Base-by-base conservation (phyloP, 2,329 filamentous ascomycete genomes). In the Metarhizium rileyi region DNA sequence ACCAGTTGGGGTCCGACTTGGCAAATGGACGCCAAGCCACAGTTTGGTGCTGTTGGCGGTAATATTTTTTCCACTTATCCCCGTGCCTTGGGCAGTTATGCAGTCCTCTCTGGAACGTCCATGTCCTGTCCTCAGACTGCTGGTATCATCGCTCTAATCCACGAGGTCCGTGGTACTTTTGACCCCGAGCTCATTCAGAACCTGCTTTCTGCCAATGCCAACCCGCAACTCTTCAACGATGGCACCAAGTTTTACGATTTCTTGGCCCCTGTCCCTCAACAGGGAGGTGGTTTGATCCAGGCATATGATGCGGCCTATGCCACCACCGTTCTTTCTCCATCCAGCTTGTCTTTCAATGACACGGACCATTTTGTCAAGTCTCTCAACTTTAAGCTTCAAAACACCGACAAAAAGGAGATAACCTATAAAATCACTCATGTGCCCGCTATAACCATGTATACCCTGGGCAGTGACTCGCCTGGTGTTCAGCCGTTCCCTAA, bases 331-430 rank as follows among this genome's bases (percentile, higher is more conserved):
- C 65, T 84, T 20, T 74, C 72, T 56, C 72, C 70, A 9, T 76
- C 76, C n/a, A 77, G 74, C 60, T 63, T 85, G 14, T 73, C 77
- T 3, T 83, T 84, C 65, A 84, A 84, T 59, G 81, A 85, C 61
- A 81, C 79, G 0, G 76, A 78, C 54, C 61, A 83, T 67, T 74
- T 81, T 53, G 61, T 62, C 43, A 62, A 67, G 10, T 67, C 65
- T 2, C 65, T 73, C 41, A 72, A 73, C 54, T 80, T 84, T 59
- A 73, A 68, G 36, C 69, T 85, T 55, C 70, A 63, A 56, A 85
- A 84, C 66, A 67, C 68, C 5, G 76, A 74, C 43, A 62, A 62
- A 16, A 65, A 68, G 23, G 61, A 68, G 0, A 61, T 80, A 46
- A 75, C 73, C 5, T 82, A 80, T 62, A 66, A 68, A 7, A 64